Evolutionary conservation across 306 rosid genomes (phyloP).

Genomic region (Fagus sylvatica): DNA sequence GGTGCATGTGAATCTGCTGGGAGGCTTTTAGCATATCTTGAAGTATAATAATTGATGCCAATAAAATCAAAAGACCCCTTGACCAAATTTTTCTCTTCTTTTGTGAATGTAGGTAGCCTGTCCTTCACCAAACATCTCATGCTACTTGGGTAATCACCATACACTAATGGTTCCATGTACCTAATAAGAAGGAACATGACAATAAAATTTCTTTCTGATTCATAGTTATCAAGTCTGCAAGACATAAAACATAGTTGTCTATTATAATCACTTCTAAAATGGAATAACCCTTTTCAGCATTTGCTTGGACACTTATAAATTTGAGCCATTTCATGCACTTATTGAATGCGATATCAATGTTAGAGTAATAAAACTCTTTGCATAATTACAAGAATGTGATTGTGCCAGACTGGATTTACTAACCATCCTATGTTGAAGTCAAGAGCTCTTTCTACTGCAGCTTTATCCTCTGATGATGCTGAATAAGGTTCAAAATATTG

Average conservation of each 20-base stretch:
- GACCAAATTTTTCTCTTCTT: slow-evolving; percentile 12
- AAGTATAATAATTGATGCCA: slow-evolving; percentile 38
- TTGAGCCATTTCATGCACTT: too few relatives aligned
- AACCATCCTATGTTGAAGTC: slow-evolving; percentile 46
- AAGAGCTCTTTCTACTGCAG: slow-evolving; percentile 27
- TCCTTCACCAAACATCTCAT: slow-evolving; percentile 29
- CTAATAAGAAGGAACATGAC: slow-evolving; percentile 9
- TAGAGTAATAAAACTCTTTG: background rate
- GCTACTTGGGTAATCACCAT: slow-evolving; percentile 30
- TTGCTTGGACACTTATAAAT: too few relatives aligned
- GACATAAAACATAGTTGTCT: background rate
- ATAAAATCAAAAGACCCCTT: slow-evolving; percentile 32
- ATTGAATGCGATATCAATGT: too few relatives aligned
- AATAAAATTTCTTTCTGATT: background rate
- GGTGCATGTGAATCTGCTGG: background rate
- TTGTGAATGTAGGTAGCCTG: slow-evolving; percentile 32
- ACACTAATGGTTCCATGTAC: slow-evolving; percentile 25
- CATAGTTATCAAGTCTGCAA: background rate
- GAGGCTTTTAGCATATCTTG: slow-evolving; percentile 16
- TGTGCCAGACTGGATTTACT: background rate
- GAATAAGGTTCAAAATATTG: slow-evolving; percentile 28
- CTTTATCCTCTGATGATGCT: slow-evolving; percentile 26
- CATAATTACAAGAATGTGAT: too few relatives aligned
- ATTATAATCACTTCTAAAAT: too few relatives aligned
- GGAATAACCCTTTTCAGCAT: too few relatives aligned